These are phyloP conservation scores for Plantago rigida DNA, from an alignment of 305 asterid species.

Conservation along the genomic window DNA sequence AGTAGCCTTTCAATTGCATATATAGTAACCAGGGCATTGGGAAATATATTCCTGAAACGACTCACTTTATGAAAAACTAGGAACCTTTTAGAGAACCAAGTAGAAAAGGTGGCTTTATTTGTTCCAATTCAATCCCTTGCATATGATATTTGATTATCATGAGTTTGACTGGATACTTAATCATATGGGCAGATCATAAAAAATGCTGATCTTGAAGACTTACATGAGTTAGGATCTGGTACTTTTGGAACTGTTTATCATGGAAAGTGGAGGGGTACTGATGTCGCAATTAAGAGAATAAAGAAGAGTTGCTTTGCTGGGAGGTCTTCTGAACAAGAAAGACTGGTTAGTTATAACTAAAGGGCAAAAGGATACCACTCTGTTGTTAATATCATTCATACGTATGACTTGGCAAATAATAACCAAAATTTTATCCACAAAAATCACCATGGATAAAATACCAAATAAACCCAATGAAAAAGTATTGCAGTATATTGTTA, in stretches of 20 bases:
- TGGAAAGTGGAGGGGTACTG: slow-evolving; percentile 96
- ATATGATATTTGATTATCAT: not conserved
- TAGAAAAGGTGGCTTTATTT: not conserved
- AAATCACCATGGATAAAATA: not conserved
- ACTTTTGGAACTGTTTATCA: slow-evolving; percentile 85
- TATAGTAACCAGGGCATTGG: too few species aligned
- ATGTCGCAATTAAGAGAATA: slow-evolving; percentile 87
- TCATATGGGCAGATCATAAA: slow-evolving; percentile 50
- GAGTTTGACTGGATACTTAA: slow-evolving; percentile 20
- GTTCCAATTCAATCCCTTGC: not conserved
- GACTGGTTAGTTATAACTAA: slow-evolving; percentile 41
- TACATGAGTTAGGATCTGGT: slow-evolving; percentile 83
- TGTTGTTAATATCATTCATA: too few species aligned
- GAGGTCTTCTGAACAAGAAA: slow-evolving; percentile 73
- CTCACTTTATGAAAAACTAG: too few species aligned
- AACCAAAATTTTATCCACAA: not conserved
- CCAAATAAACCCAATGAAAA: not conserved
- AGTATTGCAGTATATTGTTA: not conserved
- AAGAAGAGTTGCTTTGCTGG: slow-evolving; percentile 78
- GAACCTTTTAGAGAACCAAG: not conserved
- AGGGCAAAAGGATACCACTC: not conserved
- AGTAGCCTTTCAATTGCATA: too few species aligned
- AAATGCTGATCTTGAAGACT: slow-evolving; percentile 77
- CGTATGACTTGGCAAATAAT: not conserved
- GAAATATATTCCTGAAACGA: too few species aligned